Conservation (phyloP, 2,329 filamentous ascomycete species). For the Phyllosticta capitalensis region DNA sequence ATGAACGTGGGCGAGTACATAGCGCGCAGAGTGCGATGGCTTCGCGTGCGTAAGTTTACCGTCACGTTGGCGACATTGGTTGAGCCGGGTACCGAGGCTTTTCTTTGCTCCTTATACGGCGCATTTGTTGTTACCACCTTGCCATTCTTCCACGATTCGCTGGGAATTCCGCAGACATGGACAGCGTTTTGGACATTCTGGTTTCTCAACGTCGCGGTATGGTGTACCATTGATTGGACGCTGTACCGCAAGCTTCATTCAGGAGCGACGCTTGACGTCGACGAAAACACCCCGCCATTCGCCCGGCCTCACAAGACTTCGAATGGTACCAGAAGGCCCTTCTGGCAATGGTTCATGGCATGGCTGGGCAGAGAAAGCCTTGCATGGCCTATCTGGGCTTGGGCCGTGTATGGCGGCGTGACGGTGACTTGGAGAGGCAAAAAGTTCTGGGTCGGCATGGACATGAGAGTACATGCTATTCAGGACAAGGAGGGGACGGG, state of each 20-base stretch:
- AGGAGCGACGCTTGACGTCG: constrained; percentile 58
- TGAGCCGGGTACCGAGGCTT: constrained; percentile 82
- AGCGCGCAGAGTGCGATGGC: constrained; percentile 75
- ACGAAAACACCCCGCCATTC: constrained; percentile 66
- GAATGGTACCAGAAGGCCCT: constrained; percentile 41
- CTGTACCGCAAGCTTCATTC: constrained; percentile 68
- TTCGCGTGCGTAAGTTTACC: constrained; percentile 89
- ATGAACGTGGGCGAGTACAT: constrained; percentile 73
- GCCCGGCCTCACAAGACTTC: constrained; percentile 41
- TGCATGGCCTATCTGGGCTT: constrained; percentile 81
- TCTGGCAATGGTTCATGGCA: constrained; percentile 63
- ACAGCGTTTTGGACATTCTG: constrained; percentile 55
- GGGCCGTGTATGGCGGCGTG: constrained; percentile 80
- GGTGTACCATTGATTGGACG: constrained; percentile 67
- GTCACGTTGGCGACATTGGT: constrained; percentile 81
- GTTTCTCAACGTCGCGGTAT: constrained; percentile 53
- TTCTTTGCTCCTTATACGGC: constrained; percentile 74
- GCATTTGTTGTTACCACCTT: constrained; percentile 70
- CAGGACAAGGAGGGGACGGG: constrained; percentile 12
- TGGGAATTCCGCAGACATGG: constrained; percentile 58
- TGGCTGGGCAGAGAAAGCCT: constrained; percentile 80
- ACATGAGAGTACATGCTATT: constrained; percentile 68
- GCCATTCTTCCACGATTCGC: constrained; percentile 47
- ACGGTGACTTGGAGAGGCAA: constrained; percentile 82
- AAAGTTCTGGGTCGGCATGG: constrained; percentile 68